Evolutionary conservation across 495 filamentous ascomycete species (phyloP).

Genomic region (Penicillium nucicola): DNA sequence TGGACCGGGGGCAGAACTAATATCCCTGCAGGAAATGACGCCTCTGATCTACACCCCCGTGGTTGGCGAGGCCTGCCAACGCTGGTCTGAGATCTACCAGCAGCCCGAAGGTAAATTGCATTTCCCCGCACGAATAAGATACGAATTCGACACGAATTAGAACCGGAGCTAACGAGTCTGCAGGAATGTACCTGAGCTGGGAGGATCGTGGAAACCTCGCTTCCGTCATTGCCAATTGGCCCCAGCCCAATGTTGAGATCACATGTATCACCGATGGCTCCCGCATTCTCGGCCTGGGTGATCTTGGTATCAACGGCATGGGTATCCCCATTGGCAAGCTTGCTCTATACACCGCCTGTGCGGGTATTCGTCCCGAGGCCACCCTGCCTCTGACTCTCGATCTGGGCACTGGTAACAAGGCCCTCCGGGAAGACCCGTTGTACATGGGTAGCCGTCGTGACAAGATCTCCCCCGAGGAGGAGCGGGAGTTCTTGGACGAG

Average conservation of each 20-base stretch:
- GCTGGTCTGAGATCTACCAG: conserved; percentile 95
- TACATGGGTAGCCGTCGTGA: conserved; percentile 87
- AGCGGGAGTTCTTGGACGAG: conserved; percentile 94
- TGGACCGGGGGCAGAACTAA: conserved; percentile 2
- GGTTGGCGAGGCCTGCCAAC: conserved; percentile 92
- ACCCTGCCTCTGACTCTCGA: conserved; percentile 92
- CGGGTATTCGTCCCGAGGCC: conserved; percentile 88
- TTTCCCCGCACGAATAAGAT: conserved; percentile 2
- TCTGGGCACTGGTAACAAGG: conserved; percentile 86
- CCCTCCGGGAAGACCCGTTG: conserved; percentile 83
- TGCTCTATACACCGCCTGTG: conserved; percentile 90
- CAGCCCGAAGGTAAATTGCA: conserved; percentile 72
- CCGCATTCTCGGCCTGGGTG: conserved; percentile 91
- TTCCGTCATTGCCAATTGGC: conserved; percentile 87
- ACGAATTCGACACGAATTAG: conserved; percentile 20
- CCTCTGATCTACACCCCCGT: conserved; percentile 97
- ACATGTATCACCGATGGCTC: conserved; percentile 97
- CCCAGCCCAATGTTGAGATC: conserved; percentile 82
- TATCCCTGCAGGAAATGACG: conserved; percentile 64
- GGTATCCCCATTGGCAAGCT: conserved; percentile 97
- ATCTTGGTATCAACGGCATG: conserved; percentile 96
- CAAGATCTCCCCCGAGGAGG: conserved; percentile 76
- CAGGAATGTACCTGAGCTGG: conserved; percentile 84
- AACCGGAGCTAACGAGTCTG: conserved; percentile 28
- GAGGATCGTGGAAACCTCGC: conserved; percentile 81